Conservation (phyloP, 345 rosid genomes). For the Sapria himalayana region DNA sequence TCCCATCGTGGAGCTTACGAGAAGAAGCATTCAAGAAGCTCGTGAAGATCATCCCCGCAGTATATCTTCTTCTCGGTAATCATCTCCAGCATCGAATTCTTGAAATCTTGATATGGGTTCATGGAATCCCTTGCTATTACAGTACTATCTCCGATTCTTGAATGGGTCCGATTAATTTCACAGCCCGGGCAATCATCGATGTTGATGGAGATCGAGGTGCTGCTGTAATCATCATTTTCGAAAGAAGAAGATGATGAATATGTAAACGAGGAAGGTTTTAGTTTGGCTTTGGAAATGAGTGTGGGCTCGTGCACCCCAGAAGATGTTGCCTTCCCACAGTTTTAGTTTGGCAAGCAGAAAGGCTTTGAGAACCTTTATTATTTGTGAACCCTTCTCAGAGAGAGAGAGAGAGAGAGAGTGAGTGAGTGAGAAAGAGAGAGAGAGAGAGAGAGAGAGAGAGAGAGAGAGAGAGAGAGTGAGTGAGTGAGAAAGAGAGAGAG, state of each 20-base stretch:
- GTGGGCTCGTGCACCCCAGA: constrained; percentile 19
- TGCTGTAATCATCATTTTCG: constrained; percentile 5
- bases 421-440: no score
- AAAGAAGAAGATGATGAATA: background rate
- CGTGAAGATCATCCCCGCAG: constrained; percentile 9
- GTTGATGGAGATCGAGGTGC: constrained; percentile 13
- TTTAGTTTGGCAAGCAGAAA: no score
- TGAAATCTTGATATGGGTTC: constrained; percentile 31
- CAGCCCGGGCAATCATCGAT: constrained; percentile 3
- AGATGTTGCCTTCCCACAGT: constrained; percentile 15
- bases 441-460: no score
- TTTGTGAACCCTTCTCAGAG: no score
- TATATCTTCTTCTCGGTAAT: constrained; percentile 6
- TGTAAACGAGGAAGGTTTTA: constrained; percentile 1
- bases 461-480: no score
- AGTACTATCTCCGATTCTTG: constrained; percentile 17
- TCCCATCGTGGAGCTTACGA: constrained; percentile 6
- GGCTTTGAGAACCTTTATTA: no score
- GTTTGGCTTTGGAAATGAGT: constrained; percentile 4
- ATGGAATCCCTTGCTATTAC: constrained; percentile 30
- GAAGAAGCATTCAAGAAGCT: constrained; percentile 12
- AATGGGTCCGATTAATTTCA: constrained; percentile 7
- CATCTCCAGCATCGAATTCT: constrained; percentile 22
- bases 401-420: no score
- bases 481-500: no score